Evolutionary conservation across 106 monocot genomes (phyloP).

Genomic region (Allium cepa): DNA sequence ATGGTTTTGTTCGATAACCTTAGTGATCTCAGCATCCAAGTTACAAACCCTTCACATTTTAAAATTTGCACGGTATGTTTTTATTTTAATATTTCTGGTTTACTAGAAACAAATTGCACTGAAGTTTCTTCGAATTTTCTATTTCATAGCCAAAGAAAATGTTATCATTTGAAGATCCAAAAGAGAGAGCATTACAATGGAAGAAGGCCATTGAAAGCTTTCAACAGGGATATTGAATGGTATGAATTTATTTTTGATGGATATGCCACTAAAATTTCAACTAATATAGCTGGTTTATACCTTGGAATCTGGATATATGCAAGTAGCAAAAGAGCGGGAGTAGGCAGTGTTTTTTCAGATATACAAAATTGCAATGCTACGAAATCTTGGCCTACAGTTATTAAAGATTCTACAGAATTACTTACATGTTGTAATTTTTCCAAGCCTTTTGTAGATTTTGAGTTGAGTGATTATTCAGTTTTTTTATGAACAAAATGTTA

Average conservation of each 20-base stretch:
- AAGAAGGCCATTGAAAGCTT: constrained; percentile 82
- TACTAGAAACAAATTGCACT: too few relatives aligned
- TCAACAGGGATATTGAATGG: constrained; percentile 27
- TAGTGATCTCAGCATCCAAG: constrained; percentile 56
- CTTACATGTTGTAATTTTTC: neutral
- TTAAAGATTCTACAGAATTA: neutral
- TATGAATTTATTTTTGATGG: neutral
- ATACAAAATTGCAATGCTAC: neutral
- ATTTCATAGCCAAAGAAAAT: constrained; percentile 72
- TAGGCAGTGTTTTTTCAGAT: neutral
- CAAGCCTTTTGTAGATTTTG: neutral
- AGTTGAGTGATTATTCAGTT: neutral
- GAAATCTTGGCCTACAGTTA: neutral
- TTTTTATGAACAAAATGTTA: neutral
- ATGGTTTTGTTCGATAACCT: constrained; percentile 76
- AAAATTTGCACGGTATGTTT: constrained; percentile 82
- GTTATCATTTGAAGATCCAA: constrained; percentile 81
- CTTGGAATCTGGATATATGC: too few relatives aligned
- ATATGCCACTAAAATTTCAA: neutral
- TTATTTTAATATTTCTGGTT: neutral
- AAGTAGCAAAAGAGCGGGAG: too few relatives aligned
- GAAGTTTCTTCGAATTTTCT: neutral
- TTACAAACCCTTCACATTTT: constrained; percentile 70
- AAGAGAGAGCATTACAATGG: constrained; percentile 88
- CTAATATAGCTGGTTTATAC: neutral